Base-by-base conservation (phyloP, 805 yeast genomes). In the Candida yuanshanica region DNA sequence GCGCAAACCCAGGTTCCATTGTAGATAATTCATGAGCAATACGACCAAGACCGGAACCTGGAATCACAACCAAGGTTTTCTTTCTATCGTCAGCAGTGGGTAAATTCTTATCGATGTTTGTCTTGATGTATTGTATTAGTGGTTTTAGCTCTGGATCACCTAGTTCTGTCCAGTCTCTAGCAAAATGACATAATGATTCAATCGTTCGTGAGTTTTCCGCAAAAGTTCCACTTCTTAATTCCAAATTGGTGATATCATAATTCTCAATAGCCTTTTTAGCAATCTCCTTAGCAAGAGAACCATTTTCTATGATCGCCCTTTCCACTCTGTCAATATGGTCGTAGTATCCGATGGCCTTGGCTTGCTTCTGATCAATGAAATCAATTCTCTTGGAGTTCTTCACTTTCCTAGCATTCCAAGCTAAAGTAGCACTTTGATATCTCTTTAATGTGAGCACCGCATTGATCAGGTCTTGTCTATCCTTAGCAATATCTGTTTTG, bases 41-140 rank as follows among this genome's bases (percentile, higher is more conserved):
- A 48, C 88, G 66, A 0, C 96, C 96, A 20, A 84, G 66, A 0
- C 98, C 98, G 2, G 93, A 77, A 0, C 98, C 98, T 0, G 98
- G 97, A 1, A 86, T 75, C 4, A 90, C 62, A 0, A 87, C 70
- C 11, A 75, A 61, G 0, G 85, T 75, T 6, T 64, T 62, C 0
- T 43, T 14, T 29, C 62, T 52, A 23, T 63, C 59, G 7, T 47
- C 43, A n/a, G 35, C 45, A 7, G 50, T 39, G 8, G 47, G 38
- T 6, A 64, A 59, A 32, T 61, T 48, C 4, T 49, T 37, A 4
- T 60, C 53, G 17, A 83, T 56, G 34, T 77, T 77, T 0, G 48
- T 36, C 2, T 56, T 50, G 13, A 87, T 67, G 47, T 79, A 88
- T 1, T 65, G 55, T 23, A 77, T 48, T 35, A 87, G 58, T 0